These are phyloP conservation scores for Ananas comosus DNA, from an alignment of 176 grass and related monocot genomes.

Conservation along the genomic window DNA sequence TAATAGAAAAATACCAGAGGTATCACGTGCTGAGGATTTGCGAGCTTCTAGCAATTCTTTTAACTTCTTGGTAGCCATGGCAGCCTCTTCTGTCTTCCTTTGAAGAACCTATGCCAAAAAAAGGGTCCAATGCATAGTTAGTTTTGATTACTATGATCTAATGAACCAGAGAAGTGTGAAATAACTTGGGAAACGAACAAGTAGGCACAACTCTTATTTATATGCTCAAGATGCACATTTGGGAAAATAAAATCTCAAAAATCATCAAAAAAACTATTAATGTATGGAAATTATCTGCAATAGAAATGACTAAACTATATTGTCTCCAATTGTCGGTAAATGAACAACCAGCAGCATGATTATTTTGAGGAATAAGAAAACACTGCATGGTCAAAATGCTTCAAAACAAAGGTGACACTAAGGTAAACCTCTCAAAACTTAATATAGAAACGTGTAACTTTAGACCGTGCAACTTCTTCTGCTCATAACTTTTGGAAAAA, in stretches of 20 bases:
- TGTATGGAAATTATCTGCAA: too few species aligned
- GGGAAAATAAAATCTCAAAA: too few species aligned
- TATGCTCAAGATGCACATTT: too few species aligned
- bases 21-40: conserved; percentile 68
- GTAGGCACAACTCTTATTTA: too few species aligned
- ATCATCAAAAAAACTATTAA: too few species aligned
- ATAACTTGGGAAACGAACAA: neutral
- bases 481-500: conserved; percentile 7
- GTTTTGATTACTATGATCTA: neutral
- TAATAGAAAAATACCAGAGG: conserved; percentile 40
- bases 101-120: conserved; percentile 66
- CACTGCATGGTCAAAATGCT: too few species aligned
- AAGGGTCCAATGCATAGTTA: neutral
- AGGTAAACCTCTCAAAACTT: neutral
- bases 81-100: conserved; percentile 96
- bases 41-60: conserved; percentile 98
- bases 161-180: neutral
- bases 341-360: too few species aligned
- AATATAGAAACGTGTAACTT: neutral
- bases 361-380: too few species aligned
- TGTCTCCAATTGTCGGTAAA: too few species aligned
- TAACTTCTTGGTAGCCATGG: conserved; percentile 93
- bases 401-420: too few species aligned
- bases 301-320: too few species aligned
- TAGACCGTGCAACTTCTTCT: too few species aligned